Evolutionary conservation across 2,329 filamentous ascomycete genomes (phyloP).

Genomic region (Orbilia brochopaga): DNA sequence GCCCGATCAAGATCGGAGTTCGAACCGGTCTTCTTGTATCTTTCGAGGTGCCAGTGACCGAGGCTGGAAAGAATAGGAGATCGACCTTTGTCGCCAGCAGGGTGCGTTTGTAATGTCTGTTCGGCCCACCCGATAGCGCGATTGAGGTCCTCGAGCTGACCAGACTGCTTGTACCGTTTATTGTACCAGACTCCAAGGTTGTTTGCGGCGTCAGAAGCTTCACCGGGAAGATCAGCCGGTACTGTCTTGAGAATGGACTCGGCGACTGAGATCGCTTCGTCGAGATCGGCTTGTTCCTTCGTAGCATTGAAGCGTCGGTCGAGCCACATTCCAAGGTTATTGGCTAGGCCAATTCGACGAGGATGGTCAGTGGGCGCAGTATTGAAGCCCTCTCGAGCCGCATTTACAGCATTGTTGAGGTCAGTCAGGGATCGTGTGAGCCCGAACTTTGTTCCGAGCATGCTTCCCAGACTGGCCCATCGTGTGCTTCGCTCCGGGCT

Average conservation of each 20-base stretch:
- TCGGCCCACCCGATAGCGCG: no score
- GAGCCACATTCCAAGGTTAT: conserved; percentile 8
- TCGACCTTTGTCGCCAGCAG: conserved; percentile 3
- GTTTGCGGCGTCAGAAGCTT: no score
- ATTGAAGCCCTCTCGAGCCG: neutral
- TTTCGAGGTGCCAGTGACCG: neutral
- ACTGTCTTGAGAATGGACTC: conserved; percentile 2
- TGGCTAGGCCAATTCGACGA: neutral
- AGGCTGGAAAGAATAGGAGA: neutral
- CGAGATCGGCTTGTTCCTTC: neutral
- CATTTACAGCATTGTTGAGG: conserved; percentile 1
- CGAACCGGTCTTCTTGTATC: neutral
- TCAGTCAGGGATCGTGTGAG: neutral
- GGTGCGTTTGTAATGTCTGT: no score
- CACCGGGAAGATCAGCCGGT: no score
- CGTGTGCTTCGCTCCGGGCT: neutral
- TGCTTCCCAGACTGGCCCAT: conserved; percentile 5
- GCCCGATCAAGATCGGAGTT: conserved; percentile 19
- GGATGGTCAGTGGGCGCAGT: neutral
- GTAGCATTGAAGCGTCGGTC: neutral
- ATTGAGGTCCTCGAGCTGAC: no score
- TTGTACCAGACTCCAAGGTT: no score
- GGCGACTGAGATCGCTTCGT: conserved; percentile 11
- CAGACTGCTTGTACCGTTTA: no score
- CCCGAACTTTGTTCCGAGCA: neutral